Evolutionary conservation across 306 rosid species (phyloP), one percentile per base, ranked within the genome.

Genomic region (Cicer yamashitae): DNA sequence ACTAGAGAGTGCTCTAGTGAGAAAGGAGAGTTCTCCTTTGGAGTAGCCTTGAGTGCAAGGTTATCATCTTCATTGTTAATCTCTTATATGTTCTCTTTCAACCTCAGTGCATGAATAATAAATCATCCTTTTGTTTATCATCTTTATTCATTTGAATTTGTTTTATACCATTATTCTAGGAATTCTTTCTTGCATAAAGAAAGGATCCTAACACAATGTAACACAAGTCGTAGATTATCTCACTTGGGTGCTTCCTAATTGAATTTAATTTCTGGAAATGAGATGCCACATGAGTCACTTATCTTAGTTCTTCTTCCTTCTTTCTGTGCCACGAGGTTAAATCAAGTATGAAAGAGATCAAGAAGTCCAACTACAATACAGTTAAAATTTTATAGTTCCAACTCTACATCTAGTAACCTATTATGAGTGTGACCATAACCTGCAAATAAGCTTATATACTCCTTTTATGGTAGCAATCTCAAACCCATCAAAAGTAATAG

Each of bases 371-470:
- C 17, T 20, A 61, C 46, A 57, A 45, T 34, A 51, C 34, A 15
- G 41, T 14, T 14, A 25, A 22, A 57, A 22, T 22, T 68, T 67
- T 4, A 59, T 74, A 43, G 53, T 73, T 68, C 66, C 56, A 64
- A 74, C 61, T 47, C 39, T 44, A 50, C 53, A 69, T 61, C 30
- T 17, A 74, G 30, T 30, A 80, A 38, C 70, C 64, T 20, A 58
- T 47, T 50, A 37, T 20, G 71, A 74, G 41, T 39, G 56, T 39
- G 63, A 51, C 12, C 15, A 34, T 10, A 10, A n/a, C 73, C 67
- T 12, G 76, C 41, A 81, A 75, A 57, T 64, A 70, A 63, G 65
- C 78, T 52, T 82, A 46, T 50, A 41, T 50, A 12, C 57, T 61
- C 65, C 41, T 30, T 30, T 30, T 30, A 30, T 30, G 5, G 37